Base-by-base conservation (phyloP, 306 rosid genomes). In the Myrica gale region DNA sequence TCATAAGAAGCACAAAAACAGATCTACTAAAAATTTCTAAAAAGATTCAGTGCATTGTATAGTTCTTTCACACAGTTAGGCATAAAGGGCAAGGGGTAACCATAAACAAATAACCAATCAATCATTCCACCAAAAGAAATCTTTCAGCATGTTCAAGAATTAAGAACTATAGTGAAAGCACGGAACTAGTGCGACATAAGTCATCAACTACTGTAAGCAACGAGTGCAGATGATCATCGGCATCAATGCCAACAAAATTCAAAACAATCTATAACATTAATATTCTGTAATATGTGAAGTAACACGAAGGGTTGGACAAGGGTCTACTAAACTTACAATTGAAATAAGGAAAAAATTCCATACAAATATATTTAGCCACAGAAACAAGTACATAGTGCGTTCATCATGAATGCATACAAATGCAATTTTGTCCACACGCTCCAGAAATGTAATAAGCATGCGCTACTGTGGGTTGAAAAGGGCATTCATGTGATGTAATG, bases 351-450 rank as follows among this genome's bases (percentile, higher is more conserved):
- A 7, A 42, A 42, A 41, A 17, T 47, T 68, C 67, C 53, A 75
- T 47, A 72, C 39, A 63, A 69, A 69, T 71, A 82, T 48, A 68
- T 32, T 78, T 48, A 68, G 68, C n/a, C 73, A 65, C 79, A 74
- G 75, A 84, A 68, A 62, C 71, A 81, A 69, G 80, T 20, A 78
- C 80, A 77, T 10, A 50, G 20, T 62, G 75, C 51, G 63, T 80
- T 82, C 44, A 84, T 82, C 44, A 84, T 78, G 83, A 85, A 79
- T 75, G 69, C 78, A 79, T 81, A 81, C 68, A 77, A 76, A 76
- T 78, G 60, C 72, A 71, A 73, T 74, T 72, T 42, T 79, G 82
- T 69, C 78, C 39, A 77, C 23, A 72, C 19, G 66, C 39, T 70
- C 83, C 65, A 68, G 37, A 39, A 80, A 84, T 70, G 19, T 66